Conservation (phyloP, 495 filamentous ascomycete species). For the Penicillium malachiteum region DNA sequence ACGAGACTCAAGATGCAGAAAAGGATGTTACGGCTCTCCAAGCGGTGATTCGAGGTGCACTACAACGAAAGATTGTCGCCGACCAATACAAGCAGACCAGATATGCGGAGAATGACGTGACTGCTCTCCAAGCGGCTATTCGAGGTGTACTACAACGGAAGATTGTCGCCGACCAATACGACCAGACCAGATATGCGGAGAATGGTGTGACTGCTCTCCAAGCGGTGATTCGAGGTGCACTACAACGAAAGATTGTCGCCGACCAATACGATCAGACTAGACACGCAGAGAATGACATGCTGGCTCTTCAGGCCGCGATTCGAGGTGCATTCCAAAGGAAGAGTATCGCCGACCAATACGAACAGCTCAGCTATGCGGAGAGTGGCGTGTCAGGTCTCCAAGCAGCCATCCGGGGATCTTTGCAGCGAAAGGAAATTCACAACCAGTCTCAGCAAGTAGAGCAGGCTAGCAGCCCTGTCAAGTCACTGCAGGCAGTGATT, state of each 20-base stretch:
- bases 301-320: conserved; percentile 67
- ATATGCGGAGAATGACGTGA: conserved; percentile 48
- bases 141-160: conserved; percentile 59
- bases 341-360: conserved; percentile 43
- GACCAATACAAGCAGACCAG: conserved; percentile 48
- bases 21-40: conserved; percentile 61
- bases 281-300: conserved; percentile 49
- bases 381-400: conserved; percentile 62
- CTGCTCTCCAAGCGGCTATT: conserved; percentile 68
- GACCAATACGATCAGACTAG: conserved; percentile 48
- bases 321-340: conserved; percentile 57
- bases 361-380: conserved; percentile 47
- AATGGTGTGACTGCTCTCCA: conserved; percentile 56
- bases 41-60: conserved; percentile 62
- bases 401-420: conserved; percentile 61
- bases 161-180: conserved; percentile 43
- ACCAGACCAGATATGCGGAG: conserved; percentile 48
- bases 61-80: conserved; percentile 47
- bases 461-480: conserved; percentile 23
- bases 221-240: conserved; percentile 58
- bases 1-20: conserved; percentile 48
- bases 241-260: conserved; percentile 47
- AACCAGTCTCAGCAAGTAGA: conserved; percentile 52
- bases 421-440: conserved; percentile 43
- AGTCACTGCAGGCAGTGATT: conserved; percentile 47